Evolutionary conservation across 2,329 filamentous ascomycete genomes (phyloP).

Genomic region (Aspergillus fischeri): DNA sequence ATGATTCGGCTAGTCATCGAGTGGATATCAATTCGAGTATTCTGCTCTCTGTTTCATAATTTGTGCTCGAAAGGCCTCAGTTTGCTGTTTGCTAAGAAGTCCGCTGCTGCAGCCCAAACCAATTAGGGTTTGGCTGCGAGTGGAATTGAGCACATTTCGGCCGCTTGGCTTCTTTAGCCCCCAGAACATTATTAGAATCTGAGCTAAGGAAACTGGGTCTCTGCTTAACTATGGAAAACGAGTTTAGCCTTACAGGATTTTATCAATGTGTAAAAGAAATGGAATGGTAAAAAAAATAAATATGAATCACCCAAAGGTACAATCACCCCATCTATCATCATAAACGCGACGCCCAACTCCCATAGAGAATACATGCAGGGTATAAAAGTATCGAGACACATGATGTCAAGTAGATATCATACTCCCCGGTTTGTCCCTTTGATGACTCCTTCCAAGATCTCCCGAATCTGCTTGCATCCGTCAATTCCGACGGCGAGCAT

Average conservation of each 20-base stretch:
- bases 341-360: slow-evolving; percentile 6
- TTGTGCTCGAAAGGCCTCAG: slow-evolving; percentile 6
- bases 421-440: slow-evolving; percentile 44
- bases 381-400: background rate
- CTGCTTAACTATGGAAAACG: too few relatives aligned
- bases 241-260: background rate
- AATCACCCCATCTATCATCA: background rate
- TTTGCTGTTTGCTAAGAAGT: background rate
- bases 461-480: slow-evolving; percentile 80
- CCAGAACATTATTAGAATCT: too few relatives aligned
- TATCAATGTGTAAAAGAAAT: slow-evolving; percentile 1
- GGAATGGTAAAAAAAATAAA: background rate
- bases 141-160: slow-evolving; percentile 12
- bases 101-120: background rate
- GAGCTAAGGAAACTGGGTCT: too few relatives aligned
- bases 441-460: slow-evolving; percentile 76
- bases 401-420: slow-evolving; percentile 12
- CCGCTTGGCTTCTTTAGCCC: background rate
- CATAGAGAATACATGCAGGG: slow-evolving; percentile 4
- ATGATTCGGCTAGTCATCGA: background rate
- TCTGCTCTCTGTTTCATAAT: background rate
- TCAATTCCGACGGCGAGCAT: slow-evolving; percentile 92
- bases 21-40: background rate
- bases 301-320: background rate
- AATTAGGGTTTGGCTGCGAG: background rate